Evolutionary conservation across 1,284 basidiomycete species (phyloP).

Genomic region (Tilletia setariae): DNA sequence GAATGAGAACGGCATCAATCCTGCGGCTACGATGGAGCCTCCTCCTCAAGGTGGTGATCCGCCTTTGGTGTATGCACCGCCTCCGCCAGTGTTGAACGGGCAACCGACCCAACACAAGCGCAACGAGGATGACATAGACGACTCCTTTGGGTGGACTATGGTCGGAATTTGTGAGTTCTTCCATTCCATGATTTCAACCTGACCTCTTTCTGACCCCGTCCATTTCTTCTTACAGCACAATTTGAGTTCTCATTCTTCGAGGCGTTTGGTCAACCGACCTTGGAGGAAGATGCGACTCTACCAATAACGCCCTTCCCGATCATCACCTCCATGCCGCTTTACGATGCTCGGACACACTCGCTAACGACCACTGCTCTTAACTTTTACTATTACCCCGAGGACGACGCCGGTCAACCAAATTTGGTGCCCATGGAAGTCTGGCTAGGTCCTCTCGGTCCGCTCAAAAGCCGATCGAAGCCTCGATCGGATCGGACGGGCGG

Average conservation of each 20-base stretch:
- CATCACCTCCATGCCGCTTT: conserved; percentile 72
- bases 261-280: conserved; percentile 72
- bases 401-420: conserved; percentile 57
- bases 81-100: neutral
- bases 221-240: conserved; percentile 62
- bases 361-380: conserved; percentile 78
- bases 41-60: neutral
- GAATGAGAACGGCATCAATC: conserved; percentile 13
- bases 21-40: neutral
- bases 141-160: conserved; percentile 92
- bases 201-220: neutral
- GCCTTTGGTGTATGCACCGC: conserved; percentile 34
- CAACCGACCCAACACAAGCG: conserved; percentile 65
- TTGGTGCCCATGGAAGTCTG: conserved; percentile 73
- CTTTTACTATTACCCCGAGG: conserved; percentile 60
- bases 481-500: conserved; percentile 12
- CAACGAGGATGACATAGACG: conserved; percentile 80
- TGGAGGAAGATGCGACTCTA: conserved; percentile 62
- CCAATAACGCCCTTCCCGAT: conserved; percentile 79
- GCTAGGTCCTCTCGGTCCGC: conserved; percentile 80
- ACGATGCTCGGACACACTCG: conserved; percentile 69
- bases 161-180: conserved; percentile 79
- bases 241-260: conserved; percentile 94
- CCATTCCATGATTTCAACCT: conserved; percentile 2
- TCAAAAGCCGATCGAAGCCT: conserved; percentile 49